Base-by-base conservation (phyloP, 2,329 filamentous ascomycete genomes). In the Penicillium sp. region DNA sequence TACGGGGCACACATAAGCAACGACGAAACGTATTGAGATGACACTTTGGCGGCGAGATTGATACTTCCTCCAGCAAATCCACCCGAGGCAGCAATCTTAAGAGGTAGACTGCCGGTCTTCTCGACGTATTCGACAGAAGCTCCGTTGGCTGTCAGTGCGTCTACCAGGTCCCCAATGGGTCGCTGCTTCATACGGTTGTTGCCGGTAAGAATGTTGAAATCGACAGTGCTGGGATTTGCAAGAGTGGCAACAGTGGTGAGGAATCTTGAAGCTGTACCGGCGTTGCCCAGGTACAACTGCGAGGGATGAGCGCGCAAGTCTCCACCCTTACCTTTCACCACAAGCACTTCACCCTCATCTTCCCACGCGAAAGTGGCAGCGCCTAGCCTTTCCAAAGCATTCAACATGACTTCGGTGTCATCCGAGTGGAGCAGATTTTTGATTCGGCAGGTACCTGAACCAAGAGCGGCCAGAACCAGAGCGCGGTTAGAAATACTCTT, bases 401-500 rank as follows among this genome's bases (percentile, higher is more conserved):
- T 92, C 49, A 99, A 83, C 95, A 99, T 99, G 77, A 92, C 95
- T 76, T 98, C 92, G 0, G 93, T 97, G 74, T 99, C 95, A 70
- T 98, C 95, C 0, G 95, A 98, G 78, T 97, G 94, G 11, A 99
- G 85, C 35, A 99, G 82, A 71, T 99, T 98, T 77, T 88, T 93
- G 76, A 99, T 91, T 45, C 91, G 90, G 73, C 93, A 97, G 29
- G 89, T 88, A 19, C 95, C 95, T 59, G 87, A 86, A 38, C 93
- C 93, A 35, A 99, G 88, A 13, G 95, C 95, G 49, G 95, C 95
- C 56, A 99, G 85, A n/a, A 99, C 88, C 45, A 99, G 85, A 38
- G 96, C 94, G 49, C 95, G 88, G 78, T 99, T 99, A 0, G 95
- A 99, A 62, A 99, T 93, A 77, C 93, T 97, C 82, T 99, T 99